Base-by-base conservation (phyloP, 306 rosid genomes). In the Luffa aegyptiaca region DNA sequence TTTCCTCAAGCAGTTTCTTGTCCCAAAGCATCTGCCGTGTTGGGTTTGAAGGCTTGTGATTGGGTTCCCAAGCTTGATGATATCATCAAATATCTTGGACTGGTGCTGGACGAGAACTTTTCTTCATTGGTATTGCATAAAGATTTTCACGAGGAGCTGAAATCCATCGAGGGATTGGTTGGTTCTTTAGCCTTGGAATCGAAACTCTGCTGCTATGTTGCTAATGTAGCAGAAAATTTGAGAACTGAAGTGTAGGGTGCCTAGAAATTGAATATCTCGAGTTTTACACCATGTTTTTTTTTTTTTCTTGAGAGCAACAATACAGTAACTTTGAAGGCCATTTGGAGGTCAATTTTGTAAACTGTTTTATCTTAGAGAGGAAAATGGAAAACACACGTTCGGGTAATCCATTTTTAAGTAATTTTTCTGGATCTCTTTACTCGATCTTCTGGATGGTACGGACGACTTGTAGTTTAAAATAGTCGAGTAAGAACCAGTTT, bases 1-100 rank as follows among this genome's bases (percentile, higher is more conserved):
- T 92, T 92, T 87, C 92, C 98, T 83, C 93, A 89, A 78, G 97
- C 89, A 6, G 85, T 77, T 78, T 90, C 90, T 2, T 92, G 92
- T 68, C 83, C 86, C 0, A 83, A 85, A 56, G 90, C 92, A 2
- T 80, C 86, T 0, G 10, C 81, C 3, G 21, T 20, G 63, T 88
- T 91, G 78, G 90, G 90, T 77, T 87, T 90, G 93, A 85, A 83
- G 82, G 87, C 84, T 64, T 91, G 96, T 16, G 86, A 89, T 66
- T 90, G 97, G 93, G 87, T 92, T 84, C 97, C 98, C 51, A 90
- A 85, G 71, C 91, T 91, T 13, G 93, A 95, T 79, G 97, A 86
- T 83, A 88, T 90, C 37, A 84, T 74, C 58, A 90, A 83, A 80
- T 95, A 86, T 81, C 76, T 90, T 10, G 87, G 90, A 18, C 51